Evolutionary conservation across 768 basidiomycete genomes (phyloP).

Genomic region (Sarcomyxa edulis): DNA sequence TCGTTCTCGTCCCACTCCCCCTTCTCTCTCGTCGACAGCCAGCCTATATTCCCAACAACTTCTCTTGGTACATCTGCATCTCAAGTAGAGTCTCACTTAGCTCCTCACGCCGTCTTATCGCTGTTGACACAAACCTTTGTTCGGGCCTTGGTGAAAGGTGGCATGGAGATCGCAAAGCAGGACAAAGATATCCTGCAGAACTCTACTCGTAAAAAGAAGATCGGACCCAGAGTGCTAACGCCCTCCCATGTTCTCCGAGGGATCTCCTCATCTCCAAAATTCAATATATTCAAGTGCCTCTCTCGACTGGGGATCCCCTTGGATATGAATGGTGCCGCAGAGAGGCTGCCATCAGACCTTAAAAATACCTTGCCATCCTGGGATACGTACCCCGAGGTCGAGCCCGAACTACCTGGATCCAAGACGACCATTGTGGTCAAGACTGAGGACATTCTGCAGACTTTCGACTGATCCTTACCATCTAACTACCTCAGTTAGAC

Average conservation of each 20-base stretch:
- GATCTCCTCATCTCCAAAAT: background rate
- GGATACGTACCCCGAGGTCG: background rate
- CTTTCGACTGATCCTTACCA: no score
- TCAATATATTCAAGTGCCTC: background rate
- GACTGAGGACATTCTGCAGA: no score
- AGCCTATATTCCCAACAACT: constrained; percentile 21
- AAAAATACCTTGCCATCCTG: background rate
- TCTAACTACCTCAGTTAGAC: no score
- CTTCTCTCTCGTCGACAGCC: constrained; percentile 7
- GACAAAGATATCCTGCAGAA: constrained; percentile 16
- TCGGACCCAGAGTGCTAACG: background rate
- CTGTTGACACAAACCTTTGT: constrained; percentile 28
- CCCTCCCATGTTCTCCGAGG: constrained; percentile 7
- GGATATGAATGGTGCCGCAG: background rate
- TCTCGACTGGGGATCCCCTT: background rate
- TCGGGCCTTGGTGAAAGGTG: constrained; percentile 28
- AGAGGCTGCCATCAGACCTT: background rate
- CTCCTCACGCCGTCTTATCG: constrained; percentile 36
- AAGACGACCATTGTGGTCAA: no score
- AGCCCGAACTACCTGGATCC: no score
- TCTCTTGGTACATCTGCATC: constrained; percentile 18
- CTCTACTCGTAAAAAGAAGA: background rate
- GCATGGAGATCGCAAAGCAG: constrained; percentile 26
- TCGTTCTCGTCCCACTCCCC: constrained; percentile 14
- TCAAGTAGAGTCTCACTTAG: constrained; percentile 28